These are phyloP conservation scores for Herpetomonas tarakana DNA, from an alignment of 208 protist genomes.

Conservation along the genomic window DNA sequence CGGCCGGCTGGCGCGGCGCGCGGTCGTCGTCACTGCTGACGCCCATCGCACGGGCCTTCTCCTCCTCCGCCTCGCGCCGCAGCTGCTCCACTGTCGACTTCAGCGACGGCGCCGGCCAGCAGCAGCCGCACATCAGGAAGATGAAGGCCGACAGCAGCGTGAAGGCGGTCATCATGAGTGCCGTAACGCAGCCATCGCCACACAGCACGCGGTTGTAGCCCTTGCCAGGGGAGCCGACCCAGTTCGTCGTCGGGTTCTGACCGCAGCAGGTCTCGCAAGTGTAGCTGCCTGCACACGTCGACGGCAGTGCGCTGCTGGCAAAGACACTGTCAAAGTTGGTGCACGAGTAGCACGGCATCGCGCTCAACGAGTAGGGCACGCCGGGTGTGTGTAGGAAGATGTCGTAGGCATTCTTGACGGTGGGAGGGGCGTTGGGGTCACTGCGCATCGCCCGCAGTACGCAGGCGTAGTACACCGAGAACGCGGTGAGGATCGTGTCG, in stretches of 20 bases:
- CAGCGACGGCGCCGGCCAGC: constrained; percentile 48
- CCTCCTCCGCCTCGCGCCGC: constrained; percentile 9
- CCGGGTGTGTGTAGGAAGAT: constrained; percentile 30
- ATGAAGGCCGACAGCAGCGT: constrained; percentile 19
- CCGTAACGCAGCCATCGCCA: constrained; percentile 40
- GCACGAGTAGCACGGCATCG: constrained; percentile 34
- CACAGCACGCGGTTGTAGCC: constrained; percentile 51
- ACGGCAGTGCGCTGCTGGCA: constrained; percentile 3
- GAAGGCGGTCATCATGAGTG: constrained; percentile 44
- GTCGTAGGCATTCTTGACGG: neutral
- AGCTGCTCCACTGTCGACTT: constrained; percentile 24
- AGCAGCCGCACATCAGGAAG: constrained; percentile 37
- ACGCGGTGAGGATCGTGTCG: constrained; percentile 18
- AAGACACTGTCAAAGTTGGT: constrained; percentile 31
- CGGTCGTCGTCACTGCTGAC: neutral
- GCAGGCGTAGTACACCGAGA: constrained; percentile 40
- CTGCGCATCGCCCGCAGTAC: constrained; percentile 16
- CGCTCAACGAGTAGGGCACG: constrained; percentile 27
- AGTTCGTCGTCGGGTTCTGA: constrained; percentile 12
- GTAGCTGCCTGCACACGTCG: constrained; percentile 11
- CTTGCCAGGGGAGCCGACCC: constrained; percentile 23
- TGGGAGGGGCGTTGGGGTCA: neutral
- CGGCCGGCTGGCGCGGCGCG: neutral
- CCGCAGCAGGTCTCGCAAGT: constrained; percentile 24
- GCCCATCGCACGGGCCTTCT: neutral